phyloP scores from a whole-genome alignment of 108 stramenopile species.

The Discostella stelligeroides region DNA sequence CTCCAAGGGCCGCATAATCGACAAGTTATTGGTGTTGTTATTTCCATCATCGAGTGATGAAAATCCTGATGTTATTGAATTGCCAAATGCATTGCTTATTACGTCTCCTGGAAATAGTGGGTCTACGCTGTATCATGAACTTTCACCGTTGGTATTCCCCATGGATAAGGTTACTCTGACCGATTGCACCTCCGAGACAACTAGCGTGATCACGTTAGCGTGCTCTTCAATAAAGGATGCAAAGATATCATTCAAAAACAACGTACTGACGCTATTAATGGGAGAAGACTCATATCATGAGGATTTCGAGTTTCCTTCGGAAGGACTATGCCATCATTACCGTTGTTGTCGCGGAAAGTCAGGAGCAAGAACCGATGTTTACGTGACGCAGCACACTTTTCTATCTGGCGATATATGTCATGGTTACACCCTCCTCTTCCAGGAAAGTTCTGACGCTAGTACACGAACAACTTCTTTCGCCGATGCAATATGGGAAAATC shows the following conservation, averaged over 20 bases:
- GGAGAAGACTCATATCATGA: background rate
- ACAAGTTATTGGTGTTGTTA: conserved; percentile 52
- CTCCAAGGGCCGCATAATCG: conserved; percentile 74
- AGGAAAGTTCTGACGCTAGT: conserved; percentile 3
- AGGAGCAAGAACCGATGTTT: conserved; percentile 21
- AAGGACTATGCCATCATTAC: conserved; percentile 44
- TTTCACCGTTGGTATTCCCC: conserved; percentile 81
- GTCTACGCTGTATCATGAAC: conserved; percentile 46
- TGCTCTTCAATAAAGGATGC: conserved; percentile 60
- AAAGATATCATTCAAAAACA: conserved; percentile 44
- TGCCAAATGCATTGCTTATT: conserved; percentile 56
- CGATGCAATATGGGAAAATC: conserved; percentile 49
- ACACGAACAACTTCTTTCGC: conserved; percentile 12
- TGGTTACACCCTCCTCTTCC: conserved; percentile 70
- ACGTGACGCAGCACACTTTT: conserved; percentile 34
- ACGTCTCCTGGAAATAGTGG: conserved; percentile 84
- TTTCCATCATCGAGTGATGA: conserved; percentile 26
- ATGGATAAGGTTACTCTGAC: conserved; percentile 69
- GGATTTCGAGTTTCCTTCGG: conserved; percentile 32
- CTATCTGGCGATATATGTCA: conserved; percentile 51
- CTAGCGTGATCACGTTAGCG: conserved; percentile 55
- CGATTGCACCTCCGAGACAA: conserved; percentile 18
- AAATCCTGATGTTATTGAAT: conserved; percentile 7
- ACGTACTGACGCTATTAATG: conserved; percentile 23
- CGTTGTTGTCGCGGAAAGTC: background rate